Evolutionary conservation across 2,329 filamentous ascomycete species (phyloP).

Genomic region (Phialophora chinensis): DNA sequence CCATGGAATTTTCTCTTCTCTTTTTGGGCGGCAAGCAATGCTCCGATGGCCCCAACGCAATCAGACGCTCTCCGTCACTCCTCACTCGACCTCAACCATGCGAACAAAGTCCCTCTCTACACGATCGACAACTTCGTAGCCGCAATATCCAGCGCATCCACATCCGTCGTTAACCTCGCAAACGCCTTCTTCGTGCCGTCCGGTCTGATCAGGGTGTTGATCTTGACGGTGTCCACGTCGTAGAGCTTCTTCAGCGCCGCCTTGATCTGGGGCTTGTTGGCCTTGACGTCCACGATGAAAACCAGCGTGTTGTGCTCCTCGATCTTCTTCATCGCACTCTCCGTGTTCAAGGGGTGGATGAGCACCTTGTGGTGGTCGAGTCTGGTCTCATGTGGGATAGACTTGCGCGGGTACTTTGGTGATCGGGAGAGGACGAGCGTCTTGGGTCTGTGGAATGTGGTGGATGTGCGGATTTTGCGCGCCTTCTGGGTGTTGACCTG

Average conservation of each 20-base stretch:
- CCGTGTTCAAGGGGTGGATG: slow-evolving; percentile 97
- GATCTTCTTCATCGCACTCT: slow-evolving; percentile 99
- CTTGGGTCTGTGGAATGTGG: slow-evolving; percentile 97
- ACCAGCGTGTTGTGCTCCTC: slow-evolving; percentile 99
- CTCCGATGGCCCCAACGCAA: not conserved
- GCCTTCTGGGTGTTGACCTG: slow-evolving; percentile 81
- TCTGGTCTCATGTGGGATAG: slow-evolving; percentile 83
- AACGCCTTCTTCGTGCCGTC: slow-evolving; percentile 99
- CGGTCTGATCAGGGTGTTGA: slow-evolving; percentile 97
- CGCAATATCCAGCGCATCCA: slow-evolving; percentile 98
- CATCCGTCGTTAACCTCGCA: slow-evolving; percentile 90
- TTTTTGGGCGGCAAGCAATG: not conserved
- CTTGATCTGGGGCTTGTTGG: slow-evolving; percentile 99
- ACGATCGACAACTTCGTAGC: slow-evolving; percentile 98
- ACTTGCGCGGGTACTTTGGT: slow-evolving; percentile 97
- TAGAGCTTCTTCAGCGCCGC: slow-evolving; percentile 98
- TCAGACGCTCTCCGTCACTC: not conserved
- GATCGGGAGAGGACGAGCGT: slow-evolving; percentile 87
- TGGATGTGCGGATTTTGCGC: slow-evolving; percentile 88
- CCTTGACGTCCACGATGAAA: slow-evolving; percentile 95
- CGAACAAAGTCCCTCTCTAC: slow-evolving; percentile 56
- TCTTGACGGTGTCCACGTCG: slow-evolving; percentile 97
- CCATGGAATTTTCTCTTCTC: not conserved
- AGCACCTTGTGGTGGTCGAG: slow-evolving; percentile 98
- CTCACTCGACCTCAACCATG: slow-evolving; percentile 5